Conservation (phyloP, 169 alveolate species). For the Plasmodium malariae region DNA sequence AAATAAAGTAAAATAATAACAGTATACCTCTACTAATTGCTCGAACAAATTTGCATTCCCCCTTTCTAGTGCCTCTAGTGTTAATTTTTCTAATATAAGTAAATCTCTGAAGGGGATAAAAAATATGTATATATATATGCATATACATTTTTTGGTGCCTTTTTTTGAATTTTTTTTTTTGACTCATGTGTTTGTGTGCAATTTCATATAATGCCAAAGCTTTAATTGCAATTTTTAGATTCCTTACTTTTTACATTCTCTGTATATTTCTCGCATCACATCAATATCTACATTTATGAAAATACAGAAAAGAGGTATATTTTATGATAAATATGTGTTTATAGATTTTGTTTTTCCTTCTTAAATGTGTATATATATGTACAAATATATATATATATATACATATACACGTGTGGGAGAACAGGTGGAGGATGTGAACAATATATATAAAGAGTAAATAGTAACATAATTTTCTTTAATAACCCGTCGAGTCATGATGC, state of each 20-base stretch:
- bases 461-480: not conserved
- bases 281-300: constrained; percentile 74
- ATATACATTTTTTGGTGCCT: not conserved
- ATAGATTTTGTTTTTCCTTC: not conserved
- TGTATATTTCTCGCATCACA: constrained; percentile 65
- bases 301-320: not conserved
- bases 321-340: not conserved
- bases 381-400: not conserved
- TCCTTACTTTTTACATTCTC: constrained; percentile 74
- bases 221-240: not conserved
- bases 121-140: not conserved
- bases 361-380: not conserved
- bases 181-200: not conserved
- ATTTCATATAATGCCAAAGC: not conserved
- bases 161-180: not conserved
- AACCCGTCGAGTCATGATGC: constrained; percentile 52
- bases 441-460: not conserved
- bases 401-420: not conserved
- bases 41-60: constrained; percentile 60
- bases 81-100: constrained; percentile 40
- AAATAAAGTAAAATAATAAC: not conserved
- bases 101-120: constrained; percentile 41
- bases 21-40: constrained; percentile 63
- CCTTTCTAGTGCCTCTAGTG: constrained; percentile 56
- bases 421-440: not conserved